Evolutionary conservation across 192 early-diverging fungal species (phyloP).

Genomic region (Entomortierella beljakovae): DNA sequence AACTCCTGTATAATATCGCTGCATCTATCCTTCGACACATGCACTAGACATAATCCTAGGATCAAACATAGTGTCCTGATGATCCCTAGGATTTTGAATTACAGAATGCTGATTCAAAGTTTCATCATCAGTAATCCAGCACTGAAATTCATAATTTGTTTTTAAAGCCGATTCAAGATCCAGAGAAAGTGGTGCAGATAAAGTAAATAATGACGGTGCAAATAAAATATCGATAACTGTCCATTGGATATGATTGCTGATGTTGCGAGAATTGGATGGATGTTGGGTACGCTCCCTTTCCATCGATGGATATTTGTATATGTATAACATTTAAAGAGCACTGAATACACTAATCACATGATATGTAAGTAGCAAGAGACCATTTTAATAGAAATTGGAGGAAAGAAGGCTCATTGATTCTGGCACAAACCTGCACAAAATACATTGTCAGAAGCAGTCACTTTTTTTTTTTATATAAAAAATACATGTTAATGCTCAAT

Average conservation of each 20-base stretch:
- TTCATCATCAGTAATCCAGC: not conserved
- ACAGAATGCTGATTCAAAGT: no score
- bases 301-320: constrained; percentile 24
- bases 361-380: constrained; percentile 19
- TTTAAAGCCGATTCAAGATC: no score
- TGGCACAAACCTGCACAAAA: constrained; percentile 5
- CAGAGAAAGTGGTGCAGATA: not conserved
- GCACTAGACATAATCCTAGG: no score
- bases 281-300: not conserved
- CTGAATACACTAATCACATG: constrained; percentile 16
- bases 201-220: not conserved
- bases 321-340: not conserved
- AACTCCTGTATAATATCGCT: no score
- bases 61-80: no score
- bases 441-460: constrained; percentile 12
- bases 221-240: not conserved
- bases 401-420: constrained; percentile 33
- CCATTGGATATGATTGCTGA: not conserved
- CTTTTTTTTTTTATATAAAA: not conserved
- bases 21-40: no score
- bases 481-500: not conserved
- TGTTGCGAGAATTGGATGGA: constrained; percentile 10
- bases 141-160: not conserved
- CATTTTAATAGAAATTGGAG: constrained; percentile 42
- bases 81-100: no score